phyloP scores from a whole-genome alignment of 768 basidiomycete species.

The Phanerodontia chrysosporium region DNA sequence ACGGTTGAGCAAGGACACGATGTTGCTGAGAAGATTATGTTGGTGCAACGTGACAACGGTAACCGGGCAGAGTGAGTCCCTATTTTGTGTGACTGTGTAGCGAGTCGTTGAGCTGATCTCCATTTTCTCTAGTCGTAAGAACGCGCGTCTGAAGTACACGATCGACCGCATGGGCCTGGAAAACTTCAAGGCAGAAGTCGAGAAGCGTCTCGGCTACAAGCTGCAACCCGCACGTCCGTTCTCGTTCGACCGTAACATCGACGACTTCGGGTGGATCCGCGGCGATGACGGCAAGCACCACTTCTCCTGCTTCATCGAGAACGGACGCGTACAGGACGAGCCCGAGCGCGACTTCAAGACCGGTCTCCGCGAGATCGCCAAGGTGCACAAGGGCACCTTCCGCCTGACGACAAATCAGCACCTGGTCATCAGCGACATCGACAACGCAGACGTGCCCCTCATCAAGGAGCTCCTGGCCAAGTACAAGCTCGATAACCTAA shows the following conservation, averaged over 20 bases:
- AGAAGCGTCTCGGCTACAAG: slow-evolving; percentile 77
- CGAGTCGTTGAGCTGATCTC: too few relatives aligned
- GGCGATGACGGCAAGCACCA: slow-evolving; percentile 88
- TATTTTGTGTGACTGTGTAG: too few relatives aligned
- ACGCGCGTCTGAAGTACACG: slow-evolving; percentile 93
- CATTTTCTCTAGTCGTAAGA: slow-evolving; percentile 40
- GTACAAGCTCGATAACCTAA: slow-evolving; percentile 88
- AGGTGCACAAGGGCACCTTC: slow-evolving; percentile 92
- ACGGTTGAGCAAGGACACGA: slow-evolving; percentile 78
- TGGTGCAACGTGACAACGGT: slow-evolving; percentile 92
- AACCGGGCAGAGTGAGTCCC: slow-evolving; percentile 86
- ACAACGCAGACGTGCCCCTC: slow-evolving; percentile 61
- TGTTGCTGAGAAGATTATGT: slow-evolving; percentile 90
- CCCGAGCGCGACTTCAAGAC: slow-evolving; percentile 89
- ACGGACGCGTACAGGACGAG: slow-evolving; percentile 95
- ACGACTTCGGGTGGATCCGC: slow-evolving; percentile 91
- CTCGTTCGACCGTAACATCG: slow-evolving; percentile 84
- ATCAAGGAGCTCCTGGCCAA: slow-evolving; percentile 78
- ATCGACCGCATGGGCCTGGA: slow-evolving; percentile 93
- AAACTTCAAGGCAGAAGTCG: slow-evolving; percentile 84
- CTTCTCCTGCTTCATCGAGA: slow-evolving; percentile 94
- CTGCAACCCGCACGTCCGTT: slow-evolving; percentile 72
- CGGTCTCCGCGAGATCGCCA: slow-evolving; percentile 88
- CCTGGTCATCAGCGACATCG: slow-evolving; percentile 80
- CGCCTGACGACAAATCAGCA: slow-evolving; percentile 95